Percentiles rank a stretch among this genome's conserved stretches.
These are phyloP conservation scores for Corchorus olitorius DNA, from an alignment of 345 rosid genomes.

Conservation along the genomic window DNA sequence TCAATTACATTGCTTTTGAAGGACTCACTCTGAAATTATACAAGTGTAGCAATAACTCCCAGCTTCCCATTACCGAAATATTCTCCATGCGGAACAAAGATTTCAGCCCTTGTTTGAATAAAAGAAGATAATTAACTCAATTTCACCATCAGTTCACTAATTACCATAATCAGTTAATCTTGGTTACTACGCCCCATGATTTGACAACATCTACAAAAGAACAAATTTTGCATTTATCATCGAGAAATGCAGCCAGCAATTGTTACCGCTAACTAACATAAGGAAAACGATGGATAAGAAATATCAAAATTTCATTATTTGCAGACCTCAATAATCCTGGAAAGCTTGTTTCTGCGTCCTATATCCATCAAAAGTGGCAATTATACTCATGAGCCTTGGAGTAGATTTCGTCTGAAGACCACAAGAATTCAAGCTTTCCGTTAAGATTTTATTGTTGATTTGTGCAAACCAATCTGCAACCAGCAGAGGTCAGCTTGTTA, in stretches of 20 bases:
- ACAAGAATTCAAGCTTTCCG: constrained; percentile 68
- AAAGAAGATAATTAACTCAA: too few species aligned
- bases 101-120: too few species aligned
- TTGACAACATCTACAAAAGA: constrained; percentile 64
- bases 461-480: too few species aligned
- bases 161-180: constrained; percentile 80
- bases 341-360: constrained; percentile 81
- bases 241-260: background rate
- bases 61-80: too few species aligned
- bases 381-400: constrained; percentile 64
- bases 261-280: background rate
- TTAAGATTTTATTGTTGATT: too few species aligned
- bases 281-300: background rate
- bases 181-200: constrained; percentile 90
- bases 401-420: constrained; percentile 93
- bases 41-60: too few species aligned
- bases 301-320: background rate
- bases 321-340: constrained; percentile 68
- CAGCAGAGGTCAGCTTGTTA: too few species aligned
- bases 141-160: too few species aligned
- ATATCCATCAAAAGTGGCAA: constrained; percentile 66
- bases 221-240: background rate
- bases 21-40: too few species aligned
- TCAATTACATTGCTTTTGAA: too few species aligned
- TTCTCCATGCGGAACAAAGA: too few species aligned